Evolutionary conservation across 2,329 filamentous ascomycete genomes (phyloP).

Genomic region (Lachnellula occidentalis): DNA sequence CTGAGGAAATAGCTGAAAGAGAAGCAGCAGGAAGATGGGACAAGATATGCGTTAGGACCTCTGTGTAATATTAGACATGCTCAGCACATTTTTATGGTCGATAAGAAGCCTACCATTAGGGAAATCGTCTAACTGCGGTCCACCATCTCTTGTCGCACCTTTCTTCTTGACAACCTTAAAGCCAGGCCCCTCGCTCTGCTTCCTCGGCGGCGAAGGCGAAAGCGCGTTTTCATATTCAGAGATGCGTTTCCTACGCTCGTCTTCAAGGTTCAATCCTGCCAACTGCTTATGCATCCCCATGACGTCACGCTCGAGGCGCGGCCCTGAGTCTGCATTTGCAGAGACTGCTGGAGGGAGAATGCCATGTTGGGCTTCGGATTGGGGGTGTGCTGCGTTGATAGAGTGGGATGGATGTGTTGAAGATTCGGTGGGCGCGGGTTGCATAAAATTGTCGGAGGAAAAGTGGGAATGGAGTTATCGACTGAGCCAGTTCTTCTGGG

Average conservation of each 20-base stretch:
- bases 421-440: slow-evolving; percentile 49
- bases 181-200: slow-evolving; percentile 37
- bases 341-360: slow-evolving; percentile 38
- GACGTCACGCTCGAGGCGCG: slow-evolving; percentile 32
- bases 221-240: slow-evolving; percentile 57
- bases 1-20: slow-evolving; percentile 73
- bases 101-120: slow-evolving; percentile 66
- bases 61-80: slow-evolving; percentile 43
- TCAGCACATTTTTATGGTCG: background rate
- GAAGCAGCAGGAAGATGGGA: slow-evolving; percentile 86
- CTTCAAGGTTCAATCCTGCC: slow-evolving; percentile 44
- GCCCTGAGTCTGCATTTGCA: slow-evolving; percentile 25
- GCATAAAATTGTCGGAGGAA: slow-evolving; percentile 53
- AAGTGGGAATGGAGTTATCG: slow-evolving; percentile 16
- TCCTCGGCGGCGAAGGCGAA: slow-evolving; percentile 41
- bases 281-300: slow-evolving; percentile 45
- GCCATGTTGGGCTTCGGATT: slow-evolving; percentile 52
- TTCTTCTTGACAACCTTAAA: slow-evolving; percentile 51
- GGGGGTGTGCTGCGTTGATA: slow-evolving; percentile 32
- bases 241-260: slow-evolving; percentile 41
- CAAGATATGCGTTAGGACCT: slow-evolving; percentile 85
- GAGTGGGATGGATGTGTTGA: slow-evolving; percentile 38
- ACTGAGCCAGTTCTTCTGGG: slow-evolving; percentile 32
- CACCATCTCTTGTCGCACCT: slow-evolving; percentile 21
- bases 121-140: slow-evolving; percentile 44